Percentiles rank a stretch among this genome's conserved stretches.
These are phyloP conservation scores for Myxozyma mucilagina DNA, from an alignment of 805 yeast genomes.

Conservation along the genomic window DNA sequence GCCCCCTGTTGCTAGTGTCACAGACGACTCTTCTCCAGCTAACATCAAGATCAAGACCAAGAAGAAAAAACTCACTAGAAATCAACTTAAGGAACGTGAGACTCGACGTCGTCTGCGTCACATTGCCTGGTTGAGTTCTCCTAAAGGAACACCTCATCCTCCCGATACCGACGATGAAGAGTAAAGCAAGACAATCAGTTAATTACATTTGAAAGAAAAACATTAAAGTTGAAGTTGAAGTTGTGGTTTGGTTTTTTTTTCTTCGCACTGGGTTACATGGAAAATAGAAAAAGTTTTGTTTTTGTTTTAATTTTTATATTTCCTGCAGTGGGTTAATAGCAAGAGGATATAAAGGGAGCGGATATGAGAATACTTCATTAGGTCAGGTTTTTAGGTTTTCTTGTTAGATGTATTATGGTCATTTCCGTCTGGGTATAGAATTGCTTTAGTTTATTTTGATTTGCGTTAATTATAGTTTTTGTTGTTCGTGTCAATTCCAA, in stretches of 20 bases:
- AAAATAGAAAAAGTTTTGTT: not conserved
- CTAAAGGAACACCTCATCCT: conserved; percentile 97
- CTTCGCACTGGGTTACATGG: not conserved
- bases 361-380: too few relatives aligned
- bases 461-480: not conserved
- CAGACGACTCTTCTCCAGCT: conserved; percentile 88
- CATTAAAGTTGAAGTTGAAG: not conserved
- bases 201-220: not conserved
- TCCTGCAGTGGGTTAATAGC: not conserved
- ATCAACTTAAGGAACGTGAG: conserved; percentile 86
- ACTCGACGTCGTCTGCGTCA: conserved; percentile 93
- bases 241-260: not conserved
- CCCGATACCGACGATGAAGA: conserved; percentile 92
- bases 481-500: not conserved
- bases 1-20: conserved; percentile 30
- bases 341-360: not conserved
- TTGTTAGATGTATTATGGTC: not conserved
- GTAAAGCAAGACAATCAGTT: conserved; percentile 35
- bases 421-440: not conserved
- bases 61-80: conserved; percentile 97
- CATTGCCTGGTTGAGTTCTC: conserved; percentile 90
- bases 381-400: not conserved
- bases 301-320: not conserved
- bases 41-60: conserved; percentile 88
- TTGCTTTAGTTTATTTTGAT: not conserved